Evolutionary conservation across 2,329 filamentous ascomycete species (phyloP).

Genomic region (Trichoderma gracile): DNA sequence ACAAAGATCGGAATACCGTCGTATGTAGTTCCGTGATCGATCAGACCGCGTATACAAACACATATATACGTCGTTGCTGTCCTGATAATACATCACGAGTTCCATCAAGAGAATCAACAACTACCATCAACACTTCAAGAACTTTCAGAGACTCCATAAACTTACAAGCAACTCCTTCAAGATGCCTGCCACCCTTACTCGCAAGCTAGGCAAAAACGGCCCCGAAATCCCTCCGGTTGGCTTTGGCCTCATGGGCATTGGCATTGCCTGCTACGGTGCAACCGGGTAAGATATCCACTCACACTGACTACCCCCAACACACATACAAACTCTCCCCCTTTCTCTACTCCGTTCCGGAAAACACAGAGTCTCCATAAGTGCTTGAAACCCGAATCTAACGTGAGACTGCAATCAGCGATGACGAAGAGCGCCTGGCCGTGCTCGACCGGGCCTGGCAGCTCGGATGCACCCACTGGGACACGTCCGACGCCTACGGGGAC

Average conservation of each 20-base stretch:
- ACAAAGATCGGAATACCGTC: no score
- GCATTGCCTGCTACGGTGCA: constrained; percentile 42
- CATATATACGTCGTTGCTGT: no score
- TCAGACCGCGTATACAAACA: no score
- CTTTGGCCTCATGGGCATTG: constrained; percentile 56
- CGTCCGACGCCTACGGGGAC: constrained; percentile 49
- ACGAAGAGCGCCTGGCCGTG: constrained; percentile 51
- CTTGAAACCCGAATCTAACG: background rate
- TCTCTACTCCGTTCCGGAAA: background rate
- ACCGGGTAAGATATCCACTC: constrained; percentile 1
- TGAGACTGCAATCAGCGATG: background rate
- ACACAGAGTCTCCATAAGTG: no score
- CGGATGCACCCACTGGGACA: constrained; percentile 56
- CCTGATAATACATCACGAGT: background rate
- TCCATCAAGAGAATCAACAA: background rate
- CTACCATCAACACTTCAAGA: no score
- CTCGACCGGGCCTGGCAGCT: constrained; percentile 54
- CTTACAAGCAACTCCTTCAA: background rate
- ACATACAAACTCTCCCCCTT: no score
- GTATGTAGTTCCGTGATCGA: no score
- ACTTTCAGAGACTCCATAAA: background rate
- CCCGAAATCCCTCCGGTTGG: constrained; percentile 53
- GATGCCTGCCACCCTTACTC: constrained; percentile 21
- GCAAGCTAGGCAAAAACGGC: constrained; percentile 51
- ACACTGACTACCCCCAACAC: no score